A percentile compares a stretch with the other conserved stretches of the same genome.
phyloP scores from a whole-genome alignment of 2,329 filamentous ascomycete genomes.

The Arthrobotrys entomopaga region DNA sequence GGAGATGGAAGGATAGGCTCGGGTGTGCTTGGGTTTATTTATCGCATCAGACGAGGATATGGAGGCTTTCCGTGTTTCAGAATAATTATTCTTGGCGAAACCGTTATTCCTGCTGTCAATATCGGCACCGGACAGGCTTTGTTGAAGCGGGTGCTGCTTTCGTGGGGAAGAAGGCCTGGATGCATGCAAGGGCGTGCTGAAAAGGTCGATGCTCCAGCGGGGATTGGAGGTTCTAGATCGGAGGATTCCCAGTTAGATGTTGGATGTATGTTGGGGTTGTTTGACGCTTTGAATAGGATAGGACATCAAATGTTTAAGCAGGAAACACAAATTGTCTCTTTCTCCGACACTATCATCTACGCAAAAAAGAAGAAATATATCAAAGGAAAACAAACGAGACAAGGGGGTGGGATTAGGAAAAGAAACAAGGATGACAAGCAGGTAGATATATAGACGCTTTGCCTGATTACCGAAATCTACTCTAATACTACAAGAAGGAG shows the following conservation, averaged over 20 bases:
- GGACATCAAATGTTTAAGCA: constrained; percentile 19
- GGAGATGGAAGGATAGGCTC: constrained; percentile 48
- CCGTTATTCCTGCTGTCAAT: constrained; percentile 26
- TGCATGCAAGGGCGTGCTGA: constrained; percentile 38
- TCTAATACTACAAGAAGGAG: too few species aligned
- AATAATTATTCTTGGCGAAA: constrained; percentile 17
- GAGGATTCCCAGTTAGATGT: constrained; percentile 16
- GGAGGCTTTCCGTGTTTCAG: constrained; percentile 46
- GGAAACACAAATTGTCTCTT: constrained; percentile 43
- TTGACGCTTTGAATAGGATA: constrained; percentile 18
- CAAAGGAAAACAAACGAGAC: too few species aligned
- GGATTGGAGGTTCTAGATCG: constrained; percentile 31
- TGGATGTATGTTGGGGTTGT: constrained; percentile 9
- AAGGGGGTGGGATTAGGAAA: too few species aligned
- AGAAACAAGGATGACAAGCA: not conserved
- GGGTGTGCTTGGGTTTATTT: constrained; percentile 37
- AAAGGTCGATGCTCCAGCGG: constrained; percentile 52
- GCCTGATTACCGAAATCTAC: too few species aligned
- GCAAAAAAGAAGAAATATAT: too few species aligned
- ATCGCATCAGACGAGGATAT: constrained; percentile 40
- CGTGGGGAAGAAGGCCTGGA: constrained; percentile 44
- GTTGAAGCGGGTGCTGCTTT: constrained; percentile 42
- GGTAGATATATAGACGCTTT: not conserved
- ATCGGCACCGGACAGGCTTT: constrained; percentile 41
- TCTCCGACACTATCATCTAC: too few species aligned